Evolutionary conservation across 495 filamentous ascomycete species (phyloP).

Genomic region (Extremus antarcticus): DNA sequence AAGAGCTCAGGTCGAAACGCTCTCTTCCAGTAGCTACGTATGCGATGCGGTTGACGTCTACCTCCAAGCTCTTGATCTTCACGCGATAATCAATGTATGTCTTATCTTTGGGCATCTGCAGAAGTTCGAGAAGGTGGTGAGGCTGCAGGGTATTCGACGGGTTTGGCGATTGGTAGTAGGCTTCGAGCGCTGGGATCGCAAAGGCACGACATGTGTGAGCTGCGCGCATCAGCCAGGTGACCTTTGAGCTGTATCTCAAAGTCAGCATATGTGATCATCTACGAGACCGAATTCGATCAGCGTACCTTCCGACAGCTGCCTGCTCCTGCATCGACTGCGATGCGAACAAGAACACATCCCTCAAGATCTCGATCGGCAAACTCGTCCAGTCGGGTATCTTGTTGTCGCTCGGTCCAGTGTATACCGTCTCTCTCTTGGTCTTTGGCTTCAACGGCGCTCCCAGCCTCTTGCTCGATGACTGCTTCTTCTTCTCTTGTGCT

Average conservation of each 20-base stretch:
- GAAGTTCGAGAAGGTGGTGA: constrained; percentile 38
- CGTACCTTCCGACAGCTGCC: background rate
- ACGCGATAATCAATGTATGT: constrained; percentile 45
- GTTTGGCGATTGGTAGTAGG: constrained; percentile 60
- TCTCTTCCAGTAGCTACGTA: constrained; percentile 28
- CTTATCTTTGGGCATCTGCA: constrained; percentile 34
- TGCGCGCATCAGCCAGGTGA: constrained; percentile 50
- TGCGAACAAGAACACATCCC: constrained; percentile 57
- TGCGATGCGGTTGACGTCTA: constrained; percentile 44
- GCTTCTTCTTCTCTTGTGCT: background rate
- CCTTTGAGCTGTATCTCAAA: constrained; percentile 8
- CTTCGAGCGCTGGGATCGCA: constrained; percentile 62
- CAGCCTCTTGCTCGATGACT: background rate
- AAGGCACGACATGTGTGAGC: constrained; percentile 55
- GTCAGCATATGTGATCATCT: background rate
- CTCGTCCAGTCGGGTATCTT: constrained; percentile 55
- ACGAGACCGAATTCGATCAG: background rate
- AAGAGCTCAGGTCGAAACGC: constrained; percentile 32
- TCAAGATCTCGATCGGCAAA: constrained; percentile 61
- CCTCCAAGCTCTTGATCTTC: constrained; percentile 58
- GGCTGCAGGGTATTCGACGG: constrained; percentile 41
- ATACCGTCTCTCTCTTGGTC: background rate
- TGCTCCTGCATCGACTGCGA: constrained; percentile 48
- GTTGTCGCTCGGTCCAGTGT: constrained; percentile 25
- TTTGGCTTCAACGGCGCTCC: constrained; percentile 1